Conservation (phyloP, 768 basidiomycete species). For the Phaeotremella fagi region DNA sequence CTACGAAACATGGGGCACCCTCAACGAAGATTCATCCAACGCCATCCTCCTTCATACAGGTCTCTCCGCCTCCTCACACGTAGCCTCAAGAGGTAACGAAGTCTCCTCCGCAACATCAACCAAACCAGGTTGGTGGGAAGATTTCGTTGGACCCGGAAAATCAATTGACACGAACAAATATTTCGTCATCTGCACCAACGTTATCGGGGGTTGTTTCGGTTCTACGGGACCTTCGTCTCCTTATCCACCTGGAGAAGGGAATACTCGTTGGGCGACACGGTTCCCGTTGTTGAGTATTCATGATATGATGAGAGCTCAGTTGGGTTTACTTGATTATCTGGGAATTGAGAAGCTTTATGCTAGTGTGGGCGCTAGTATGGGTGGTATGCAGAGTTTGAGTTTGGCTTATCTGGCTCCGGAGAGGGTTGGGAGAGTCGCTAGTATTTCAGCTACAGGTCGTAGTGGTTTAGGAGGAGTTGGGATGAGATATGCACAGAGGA, state of each 20-base stretch:
- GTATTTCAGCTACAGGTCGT: constrained; percentile 89
- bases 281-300: constrained; percentile 92
- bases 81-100: constrained; percentile 42
- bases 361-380: constrained; percentile 93
- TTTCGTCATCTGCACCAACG: constrained; percentile 93
- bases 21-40: constrained; percentile 72
- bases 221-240: constrained; percentile 88
- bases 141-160: constrained; percentile 92
- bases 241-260: constrained; percentile 56
- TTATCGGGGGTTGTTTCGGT: constrained; percentile 95
- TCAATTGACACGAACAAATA: constrained; percentile 87
- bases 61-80: constrained; percentile 88
- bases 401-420: constrained; percentile 89
- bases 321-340: constrained; percentile 74
- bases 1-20: constrained; percentile 96
- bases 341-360: constrained; percentile 82
- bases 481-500: constrained; percentile 92
- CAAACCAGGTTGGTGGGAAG: constrained; percentile 98
- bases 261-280: constrained; percentile 69
- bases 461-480: constrained; percentile 89
- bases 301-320: constrained; percentile 96
- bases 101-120: constrained; percentile 67
- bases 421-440: constrained; percentile 81
- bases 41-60: constrained; percentile 94
- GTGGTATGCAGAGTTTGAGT: constrained; percentile 94